Evolutionary conservation across 1,139 yeast species (phyloP).

Genomic region (Magnusiomyces tetraspermus): DNA sequence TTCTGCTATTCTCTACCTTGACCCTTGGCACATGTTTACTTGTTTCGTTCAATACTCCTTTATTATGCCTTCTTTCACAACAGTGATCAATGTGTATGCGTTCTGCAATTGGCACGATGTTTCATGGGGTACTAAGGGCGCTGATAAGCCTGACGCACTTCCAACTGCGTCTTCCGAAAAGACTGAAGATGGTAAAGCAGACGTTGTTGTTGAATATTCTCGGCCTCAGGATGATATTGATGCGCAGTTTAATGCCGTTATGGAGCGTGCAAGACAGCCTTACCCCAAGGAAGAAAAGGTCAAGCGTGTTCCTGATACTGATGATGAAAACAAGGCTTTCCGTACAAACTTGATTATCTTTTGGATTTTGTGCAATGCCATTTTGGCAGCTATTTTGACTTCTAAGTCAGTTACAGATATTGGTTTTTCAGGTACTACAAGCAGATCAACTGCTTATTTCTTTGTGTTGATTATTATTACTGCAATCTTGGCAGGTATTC

Average conservation of each 20-base stretch:
- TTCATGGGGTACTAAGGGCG: conserved; percentile 98
- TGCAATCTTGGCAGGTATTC: conserved; percentile 66
- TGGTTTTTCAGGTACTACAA: conserved; percentile 31
- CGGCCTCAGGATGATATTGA: conserved; percentile 65
- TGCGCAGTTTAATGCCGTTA: conserved; percentile 36
- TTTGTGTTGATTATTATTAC: conserved; percentile 72
- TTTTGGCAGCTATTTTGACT: conserved; percentile 57
- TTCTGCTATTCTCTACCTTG: conserved; percentile 62
- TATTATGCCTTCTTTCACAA: conserved; percentile 82
- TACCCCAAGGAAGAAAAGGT: conserved; percentile 30
- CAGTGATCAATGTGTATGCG: conserved; percentile 68
- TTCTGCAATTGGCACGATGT: conserved; percentile 95
- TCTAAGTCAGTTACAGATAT: conserved; percentile 26
- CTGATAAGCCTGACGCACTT: conserved; percentile 49
- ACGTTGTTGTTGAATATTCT: conserved; percentile 60
- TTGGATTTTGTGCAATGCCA: conserved; percentile 71
- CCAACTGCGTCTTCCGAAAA: conserved; percentile 45
- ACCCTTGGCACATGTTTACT: conserved; percentile 92
- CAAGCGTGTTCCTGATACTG: conserved; percentile 30
- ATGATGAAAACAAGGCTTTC: conserved; percentile 59
- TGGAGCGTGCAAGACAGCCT: conserved; percentile 38
- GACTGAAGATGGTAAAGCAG: conserved; percentile 58
- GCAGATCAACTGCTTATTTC: conserved; percentile 48
- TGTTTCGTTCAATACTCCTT: conserved; percentile 78
- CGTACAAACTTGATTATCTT: conserved; percentile 71